Conservation (phyloP, 1,139 yeast species). For the Spathaspora sp. region DNA sequence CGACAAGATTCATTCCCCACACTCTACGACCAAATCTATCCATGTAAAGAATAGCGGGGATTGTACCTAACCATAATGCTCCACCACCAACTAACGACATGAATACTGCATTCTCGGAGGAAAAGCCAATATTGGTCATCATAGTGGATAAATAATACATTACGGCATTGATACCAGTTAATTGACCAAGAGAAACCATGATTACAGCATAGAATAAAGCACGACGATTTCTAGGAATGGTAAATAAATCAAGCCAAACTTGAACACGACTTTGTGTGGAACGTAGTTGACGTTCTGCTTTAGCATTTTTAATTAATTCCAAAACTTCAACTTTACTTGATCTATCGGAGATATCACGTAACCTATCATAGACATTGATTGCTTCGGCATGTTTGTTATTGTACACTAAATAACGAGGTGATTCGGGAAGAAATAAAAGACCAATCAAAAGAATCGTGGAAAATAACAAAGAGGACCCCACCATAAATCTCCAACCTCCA, state of each 20-base stretch:
- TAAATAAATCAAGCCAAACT: slow-evolving; percentile 48
- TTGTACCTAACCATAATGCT: slow-evolving; percentile 55
- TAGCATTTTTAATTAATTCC: slow-evolving; percentile 39
- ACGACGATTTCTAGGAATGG: slow-evolving; percentile 55
- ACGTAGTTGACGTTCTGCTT: slow-evolving; percentile 26
- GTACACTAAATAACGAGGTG: slow-evolving; percentile 53
- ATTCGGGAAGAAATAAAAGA: slow-evolving; percentile 47
- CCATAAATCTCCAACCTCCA: slow-evolving; percentile 62
- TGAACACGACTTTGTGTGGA: slow-evolving; percentile 25
- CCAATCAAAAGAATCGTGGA: slow-evolving; percentile 51
- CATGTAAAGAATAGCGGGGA: slow-evolving; percentile 62
- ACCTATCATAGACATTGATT: slow-evolving; percentile 51
- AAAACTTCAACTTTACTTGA: slow-evolving; percentile 49
- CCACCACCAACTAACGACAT: slow-evolving; percentile 67
- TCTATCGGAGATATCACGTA: slow-evolving; percentile 43
- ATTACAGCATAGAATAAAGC: slow-evolving; percentile 54
- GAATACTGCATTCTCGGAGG: slow-evolving; percentile 43
- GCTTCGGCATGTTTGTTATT: slow-evolving; percentile 53
- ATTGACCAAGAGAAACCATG: slow-evolving; percentile 58
- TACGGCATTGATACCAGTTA: slow-evolving; percentile 57
- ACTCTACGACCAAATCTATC: slow-evolving; percentile 56
- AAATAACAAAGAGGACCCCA: slow-evolving; percentile 57
- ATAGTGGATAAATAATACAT: slow-evolving; percentile 57
- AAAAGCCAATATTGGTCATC: slow-evolving; percentile 48
- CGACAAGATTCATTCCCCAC: slow-evolving; percentile 43